phyloP scores from a whole-genome alignment of 2,329 filamentous ascomycete genomes.

The Monilinia vaccinii-corymbosi region DNA sequence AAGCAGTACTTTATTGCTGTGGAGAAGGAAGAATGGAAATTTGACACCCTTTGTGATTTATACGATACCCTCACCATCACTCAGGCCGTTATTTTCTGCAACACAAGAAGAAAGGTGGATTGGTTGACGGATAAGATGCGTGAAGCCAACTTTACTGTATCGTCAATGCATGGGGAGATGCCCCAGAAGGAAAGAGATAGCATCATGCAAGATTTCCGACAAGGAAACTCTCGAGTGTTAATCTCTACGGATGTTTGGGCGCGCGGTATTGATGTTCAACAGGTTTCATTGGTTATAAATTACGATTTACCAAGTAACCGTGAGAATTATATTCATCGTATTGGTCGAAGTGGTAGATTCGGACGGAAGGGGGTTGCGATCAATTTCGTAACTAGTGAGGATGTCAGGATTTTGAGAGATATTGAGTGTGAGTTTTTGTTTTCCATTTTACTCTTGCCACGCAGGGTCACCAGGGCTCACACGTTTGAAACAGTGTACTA shows the following conservation, averaged over 20 bases:
- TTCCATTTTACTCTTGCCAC: background rate
- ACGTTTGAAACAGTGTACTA: conserved; percentile 48
- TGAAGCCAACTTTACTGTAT: conserved; percentile 97
- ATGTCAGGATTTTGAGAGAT: conserved; percentile 92
- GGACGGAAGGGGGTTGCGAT: conserved; percentile 98
- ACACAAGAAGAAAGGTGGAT: conserved; percentile 96
- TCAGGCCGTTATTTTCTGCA: conserved; percentile 99
- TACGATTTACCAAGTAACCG: conserved; percentile 97
- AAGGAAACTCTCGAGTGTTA: conserved; percentile 89
- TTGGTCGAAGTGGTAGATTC: conserved; percentile 90
- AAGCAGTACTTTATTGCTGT: conserved; percentile 99
- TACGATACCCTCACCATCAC: conserved; percentile 99
- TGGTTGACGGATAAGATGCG: conserved; percentile 99
- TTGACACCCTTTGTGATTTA: conserved; percentile 95
- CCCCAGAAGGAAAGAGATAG: conserved; percentile 95
- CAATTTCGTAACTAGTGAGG: conserved; percentile 98
- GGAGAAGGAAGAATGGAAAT: conserved; percentile 99
- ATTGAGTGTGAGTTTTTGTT: conserved; percentile 65
- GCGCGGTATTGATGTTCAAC: conserved; percentile 96
- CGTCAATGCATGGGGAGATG: conserved; percentile 99
- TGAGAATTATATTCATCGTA: conserved; percentile 99
- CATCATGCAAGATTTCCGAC: conserved; percentile 98
- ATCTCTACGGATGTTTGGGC: conserved; percentile 99
- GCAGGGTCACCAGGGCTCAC: background rate
- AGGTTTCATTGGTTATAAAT: conserved; percentile 97